Evolutionary conservation across 2,329 filamentous ascomycete genomes (phyloP).

Genomic region (Aspergillus sp.): DNA sequence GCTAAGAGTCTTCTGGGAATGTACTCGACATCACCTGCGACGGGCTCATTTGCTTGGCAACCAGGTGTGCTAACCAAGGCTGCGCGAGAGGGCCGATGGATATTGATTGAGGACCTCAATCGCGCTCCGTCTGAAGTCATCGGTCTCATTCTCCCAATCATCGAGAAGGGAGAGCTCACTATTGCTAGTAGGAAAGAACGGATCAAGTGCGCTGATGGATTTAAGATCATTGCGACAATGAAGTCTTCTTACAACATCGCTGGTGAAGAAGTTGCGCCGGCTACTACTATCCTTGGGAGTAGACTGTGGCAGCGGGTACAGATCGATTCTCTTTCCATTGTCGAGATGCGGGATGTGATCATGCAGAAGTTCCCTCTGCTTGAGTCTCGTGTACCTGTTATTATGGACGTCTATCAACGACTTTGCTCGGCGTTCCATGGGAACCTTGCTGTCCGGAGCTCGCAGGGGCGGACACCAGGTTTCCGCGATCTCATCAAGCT

Average conservation of each 20-base stretch:
- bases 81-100: slow-evolving; percentile 89
- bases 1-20: slow-evolving; percentile 92
- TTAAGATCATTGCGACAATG: slow-evolving; percentile 87
- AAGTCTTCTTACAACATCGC: slow-evolving; percentile 60
- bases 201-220: slow-evolving; percentile 74
- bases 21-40: slow-evolving; percentile 81
- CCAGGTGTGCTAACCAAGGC: slow-evolving; percentile 90
- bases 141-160: slow-evolving; percentile 82
- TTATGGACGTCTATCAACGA: slow-evolving; percentile 52
- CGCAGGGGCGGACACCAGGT: slow-evolving; percentile 52
- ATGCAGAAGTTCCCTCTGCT: slow-evolving; percentile 63
- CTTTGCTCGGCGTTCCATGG: slow-evolving; percentile 34
- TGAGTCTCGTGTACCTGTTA: slow-evolving; percentile 46
- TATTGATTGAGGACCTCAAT: slow-evolving; percentile 94
- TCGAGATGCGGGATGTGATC: slow-evolving; percentile 71
- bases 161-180: slow-evolving; percentile 83
- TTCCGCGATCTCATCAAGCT: slow-evolving; percentile 84
- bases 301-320: slow-evolving; percentile 79
- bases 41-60: slow-evolving; percentile 86
- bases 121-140: slow-evolving; percentile 91
- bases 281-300: slow-evolving; percentile 65
- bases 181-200: slow-evolving; percentile 84
- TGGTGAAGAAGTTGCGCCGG: slow-evolving; percentile 65
- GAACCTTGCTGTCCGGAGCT: slow-evolving; percentile 31
- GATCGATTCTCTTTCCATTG: slow-evolving; percentile 57